Evolutionary conservation across 441 rosid genomes (phyloP).

Genomic region (Adansonia madagascariensis): DNA sequence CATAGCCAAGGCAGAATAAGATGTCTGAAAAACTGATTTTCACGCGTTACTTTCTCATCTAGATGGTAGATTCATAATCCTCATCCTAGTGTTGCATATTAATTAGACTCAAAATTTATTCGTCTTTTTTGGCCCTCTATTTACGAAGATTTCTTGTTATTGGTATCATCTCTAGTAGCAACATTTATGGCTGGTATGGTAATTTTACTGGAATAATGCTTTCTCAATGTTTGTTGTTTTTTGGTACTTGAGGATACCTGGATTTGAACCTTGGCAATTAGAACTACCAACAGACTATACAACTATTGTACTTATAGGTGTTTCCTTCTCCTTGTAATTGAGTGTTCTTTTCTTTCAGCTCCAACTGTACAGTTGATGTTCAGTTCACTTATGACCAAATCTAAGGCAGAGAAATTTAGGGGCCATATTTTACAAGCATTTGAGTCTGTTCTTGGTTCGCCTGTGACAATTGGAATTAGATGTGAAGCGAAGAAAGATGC

Average conservation of each 20-base stretch:
- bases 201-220: background rate
- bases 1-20: background rate
- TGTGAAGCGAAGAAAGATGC: conserved; percentile 57
- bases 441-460: conserved; percentile 82
- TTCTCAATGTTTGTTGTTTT: background rate
- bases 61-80: background rate
- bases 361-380: conserved; percentile 86
- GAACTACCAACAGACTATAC: background rate
- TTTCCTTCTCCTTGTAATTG: conserved; percentile 1
- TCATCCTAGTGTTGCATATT: background rate
- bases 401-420: conserved; percentile 81
- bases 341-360: conserved; percentile 55
- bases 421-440: conserved; percentile 81
- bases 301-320: background rate
- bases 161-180: background rate
- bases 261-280: background rate
- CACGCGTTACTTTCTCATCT: conserved; percentile 5
- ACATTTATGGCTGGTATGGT: background rate
- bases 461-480: conserved; percentile 82
- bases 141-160: background rate
- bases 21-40: background rate
- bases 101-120: background rate
- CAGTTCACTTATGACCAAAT: conserved; percentile 66
- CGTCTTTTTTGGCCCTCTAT: background rate
- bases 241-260: background rate